Evolutionary conservation across 768 basidiomycete genomes (phyloP).

Genomic region (Leccinum rimulosum): DNA sequence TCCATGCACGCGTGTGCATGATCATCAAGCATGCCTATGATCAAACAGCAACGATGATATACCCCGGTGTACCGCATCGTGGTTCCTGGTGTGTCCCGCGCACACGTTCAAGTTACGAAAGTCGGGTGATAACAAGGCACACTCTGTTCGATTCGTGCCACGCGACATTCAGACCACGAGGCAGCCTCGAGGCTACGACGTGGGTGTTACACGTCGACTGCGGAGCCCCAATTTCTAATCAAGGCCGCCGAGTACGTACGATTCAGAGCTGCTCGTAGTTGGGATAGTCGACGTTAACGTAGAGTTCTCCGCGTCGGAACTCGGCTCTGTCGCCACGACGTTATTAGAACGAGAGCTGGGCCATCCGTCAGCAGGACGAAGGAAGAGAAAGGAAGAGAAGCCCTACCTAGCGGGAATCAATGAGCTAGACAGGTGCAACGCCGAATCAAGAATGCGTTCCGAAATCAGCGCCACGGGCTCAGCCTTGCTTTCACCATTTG

Average conservation of each 20-base stretch:
- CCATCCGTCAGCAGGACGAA: no score
- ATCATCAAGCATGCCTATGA: neutral
- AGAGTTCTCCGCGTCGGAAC: no score
- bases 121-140: neutral
- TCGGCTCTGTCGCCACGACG: no score
- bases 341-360: no score
- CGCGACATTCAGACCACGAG: slow-evolving; percentile 4
- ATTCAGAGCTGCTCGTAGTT: neutral
- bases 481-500: no score
- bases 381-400: no score
- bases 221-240: neutral
- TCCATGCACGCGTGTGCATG: neutral
- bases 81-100: neutral
- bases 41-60: no score
- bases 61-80: neutral
- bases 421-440: no score
- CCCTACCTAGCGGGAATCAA: no score
- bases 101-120: neutral
- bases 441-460: no score
- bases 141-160: neutral
- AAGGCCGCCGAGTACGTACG: neutral
- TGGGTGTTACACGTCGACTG: neutral
- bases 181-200: slow-evolving; percentile 15
- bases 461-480: no score
- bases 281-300: neutral